Evolutionary conservation across 495 filamentous ascomycete species (phyloP).

Genomic region (Letharia columbiana): DNA sequence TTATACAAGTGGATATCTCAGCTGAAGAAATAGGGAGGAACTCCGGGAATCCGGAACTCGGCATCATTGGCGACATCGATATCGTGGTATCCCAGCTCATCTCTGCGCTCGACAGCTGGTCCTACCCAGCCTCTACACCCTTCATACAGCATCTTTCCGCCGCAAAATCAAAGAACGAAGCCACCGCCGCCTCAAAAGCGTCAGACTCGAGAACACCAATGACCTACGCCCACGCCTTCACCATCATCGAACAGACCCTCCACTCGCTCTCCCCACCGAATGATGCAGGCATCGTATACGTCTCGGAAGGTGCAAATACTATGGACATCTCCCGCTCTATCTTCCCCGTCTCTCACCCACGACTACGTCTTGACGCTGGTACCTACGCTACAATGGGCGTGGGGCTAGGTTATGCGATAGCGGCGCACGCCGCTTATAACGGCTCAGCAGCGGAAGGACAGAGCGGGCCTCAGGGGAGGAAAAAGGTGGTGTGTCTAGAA

Average conservation of each 20-base stretch:
- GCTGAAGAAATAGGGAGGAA: slow-evolving; percentile 49
- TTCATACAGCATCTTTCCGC: slow-evolving; percentile 32
- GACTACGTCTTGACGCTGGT: slow-evolving; percentile 54
- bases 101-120: slow-evolving; percentile 36
- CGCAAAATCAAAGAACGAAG: slow-evolving; percentile 44
- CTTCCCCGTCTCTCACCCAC: slow-evolving; percentile 50
- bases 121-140: slow-evolving; percentile 32
- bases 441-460: slow-evolving; percentile 27
- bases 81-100: slow-evolving; percentile 44
- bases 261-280: slow-evolving; percentile 34
- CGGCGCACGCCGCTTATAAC: slow-evolving; percentile 55
- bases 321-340: slow-evolving; percentile 59
- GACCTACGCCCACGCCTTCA: slow-evolving; percentile 47
- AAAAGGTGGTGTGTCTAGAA: slow-evolving; percentile 55
- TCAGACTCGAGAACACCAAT: slow-evolving; percentile 36
- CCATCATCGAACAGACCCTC: slow-evolving; percentile 44
- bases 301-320: slow-evolving; percentile 60
- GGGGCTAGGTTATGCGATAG: slow-evolving; percentile 55
- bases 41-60: slow-evolving; percentile 38
- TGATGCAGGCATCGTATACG: slow-evolving; percentile 48
- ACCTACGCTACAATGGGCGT: slow-evolving; percentile 64
- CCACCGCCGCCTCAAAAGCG: slow-evolving; percentile 33
- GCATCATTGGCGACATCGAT: slow-evolving; percentile 46
- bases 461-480: slow-evolving; percentile 25
- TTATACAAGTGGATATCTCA: slow-evolving; percentile 54